Conservation (phyloP, 306 rosid species). For the Ceratonia siliqua region DNA sequence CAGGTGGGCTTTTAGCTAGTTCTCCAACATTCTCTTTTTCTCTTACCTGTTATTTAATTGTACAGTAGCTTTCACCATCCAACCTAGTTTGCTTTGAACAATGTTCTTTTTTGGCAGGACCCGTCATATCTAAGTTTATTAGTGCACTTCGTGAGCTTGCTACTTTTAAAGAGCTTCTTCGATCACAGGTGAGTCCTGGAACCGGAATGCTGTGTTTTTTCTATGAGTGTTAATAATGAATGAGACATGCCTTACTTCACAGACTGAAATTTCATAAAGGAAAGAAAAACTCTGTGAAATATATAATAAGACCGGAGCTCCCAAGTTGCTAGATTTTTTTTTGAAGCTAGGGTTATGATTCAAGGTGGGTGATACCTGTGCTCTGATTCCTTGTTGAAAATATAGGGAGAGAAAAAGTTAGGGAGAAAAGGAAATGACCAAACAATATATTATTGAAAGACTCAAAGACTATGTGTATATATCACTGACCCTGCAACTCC, state of each 20-base stretch:
- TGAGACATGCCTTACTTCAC: constrained; percentile 8
- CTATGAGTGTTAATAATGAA: constrained; percentile 18
- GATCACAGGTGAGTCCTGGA: constrained; percentile 76
- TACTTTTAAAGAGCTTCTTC: constrained; percentile 91
- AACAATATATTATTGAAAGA: no score
- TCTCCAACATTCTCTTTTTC: constrained; percentile 3
- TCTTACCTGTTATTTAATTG: neutral
- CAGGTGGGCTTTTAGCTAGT: constrained; percentile 3
- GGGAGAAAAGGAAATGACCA: no score
- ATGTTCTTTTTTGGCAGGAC: constrained; percentile 64
- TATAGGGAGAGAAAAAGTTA: no score
- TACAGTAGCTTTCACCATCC: constrained; percentile 5
- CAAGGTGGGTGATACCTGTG: no score
- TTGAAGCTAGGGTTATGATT: no score
- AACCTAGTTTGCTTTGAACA: constrained; percentile 35
- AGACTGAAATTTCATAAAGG: no score
- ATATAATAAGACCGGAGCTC: no score
- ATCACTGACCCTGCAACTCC: no score
- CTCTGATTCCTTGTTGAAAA: no score
- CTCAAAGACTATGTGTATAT: no score
- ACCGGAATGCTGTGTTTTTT: constrained; percentile 27
- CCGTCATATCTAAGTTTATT: constrained; percentile 83
- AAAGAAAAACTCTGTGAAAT: no score
- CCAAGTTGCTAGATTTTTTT: no score
- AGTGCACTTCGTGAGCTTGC: constrained; percentile 79